Evolutionary conservation across 371 early-diverging fungal genomes (phyloP).

Genomic region (Mucor mucedo): DNA sequence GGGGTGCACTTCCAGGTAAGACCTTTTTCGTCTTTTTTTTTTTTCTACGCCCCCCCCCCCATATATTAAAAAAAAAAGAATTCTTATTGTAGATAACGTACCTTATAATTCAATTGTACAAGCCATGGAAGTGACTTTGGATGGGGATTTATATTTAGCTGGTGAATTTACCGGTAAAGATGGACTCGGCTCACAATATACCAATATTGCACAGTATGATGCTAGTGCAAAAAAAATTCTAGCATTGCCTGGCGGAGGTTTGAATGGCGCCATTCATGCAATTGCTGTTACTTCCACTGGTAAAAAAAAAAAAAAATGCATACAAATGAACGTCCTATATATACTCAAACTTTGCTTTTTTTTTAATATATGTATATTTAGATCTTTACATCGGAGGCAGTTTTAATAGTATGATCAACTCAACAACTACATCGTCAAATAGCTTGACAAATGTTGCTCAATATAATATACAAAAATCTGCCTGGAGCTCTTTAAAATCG

Average conservation of each 20-base stretch:
- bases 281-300: slow-evolving; percentile 20
- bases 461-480: slow-evolving; percentile 20
- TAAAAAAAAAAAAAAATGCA: slow-evolving; percentile 3
- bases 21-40: too few relatives aligned
- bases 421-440: slow-evolving; percentile 1
- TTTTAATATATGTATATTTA: neutral
- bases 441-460: slow-evolving; percentile 31
- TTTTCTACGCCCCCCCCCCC: too few relatives aligned
- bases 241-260: slow-evolving; percentile 25
- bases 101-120: slow-evolving; percentile 49
- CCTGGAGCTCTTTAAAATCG: slow-evolving; percentile 37
- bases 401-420: slow-evolving; percentile 24
- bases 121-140: slow-evolving; percentile 30
- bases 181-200: slow-evolving; percentile 24
- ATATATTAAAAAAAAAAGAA: too few relatives aligned
- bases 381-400: slow-evolving; percentile 30
- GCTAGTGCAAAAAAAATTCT: slow-evolving; percentile 16
- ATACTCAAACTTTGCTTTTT: neutral
- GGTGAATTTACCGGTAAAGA: slow-evolving; percentile 37
- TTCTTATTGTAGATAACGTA: slow-evolving; percentile 35
- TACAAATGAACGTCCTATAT: neutral
- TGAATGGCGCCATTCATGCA: slow-evolving; percentile 34
- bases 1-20: slow-evolving; percentile 33
- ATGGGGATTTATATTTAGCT: slow-evolving; percentile 40
- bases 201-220: slow-evolving; percentile 38